Evolutionary conservation across 768 basidiomycete species (phyloP).

Genomic region (Bullera alba): DNA sequence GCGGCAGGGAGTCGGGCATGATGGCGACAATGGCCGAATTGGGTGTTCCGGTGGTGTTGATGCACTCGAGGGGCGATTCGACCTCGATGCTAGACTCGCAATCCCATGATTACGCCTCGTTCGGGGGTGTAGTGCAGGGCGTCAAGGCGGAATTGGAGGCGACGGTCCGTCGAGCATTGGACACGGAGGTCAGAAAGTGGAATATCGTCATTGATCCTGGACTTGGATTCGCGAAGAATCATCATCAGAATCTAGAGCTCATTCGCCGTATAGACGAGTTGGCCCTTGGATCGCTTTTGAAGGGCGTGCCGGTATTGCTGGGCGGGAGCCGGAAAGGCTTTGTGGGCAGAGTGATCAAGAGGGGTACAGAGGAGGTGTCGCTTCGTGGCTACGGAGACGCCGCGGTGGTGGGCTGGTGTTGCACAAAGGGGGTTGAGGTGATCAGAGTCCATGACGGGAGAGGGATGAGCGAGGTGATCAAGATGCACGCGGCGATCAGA

Average conservation of each 20-base stretch:
- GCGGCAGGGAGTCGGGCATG: conserved; percentile 60
- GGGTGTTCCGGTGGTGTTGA: conserved; percentile 74
- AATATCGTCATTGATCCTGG: conserved; percentile 85
- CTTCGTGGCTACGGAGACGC: conserved; percentile 75
- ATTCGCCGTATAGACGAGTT: conserved; percentile 53
- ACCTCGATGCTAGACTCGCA: conserved; percentile 61
- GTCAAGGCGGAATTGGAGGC: conserved; percentile 64
- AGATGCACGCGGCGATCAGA: conserved; percentile 58
- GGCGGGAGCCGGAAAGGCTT: conserved; percentile 81
- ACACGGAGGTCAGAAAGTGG: conserved; percentile 74
- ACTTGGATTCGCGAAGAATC: conserved; percentile 84
- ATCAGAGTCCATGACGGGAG: conserved; percentile 76
- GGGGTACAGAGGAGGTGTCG: conserved; percentile 50
- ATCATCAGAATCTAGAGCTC: conserved; percentile 65
- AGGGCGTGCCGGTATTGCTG: conserved; percentile 59
- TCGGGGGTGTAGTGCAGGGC: conserved; percentile 56
- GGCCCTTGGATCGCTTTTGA: conserved; percentile 43
- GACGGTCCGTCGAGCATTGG: conserved; percentile 19
- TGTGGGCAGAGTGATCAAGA: conserved; percentile 60
- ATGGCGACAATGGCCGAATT: conserved; percentile 58
- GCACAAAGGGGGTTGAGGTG: conserved; percentile 56
- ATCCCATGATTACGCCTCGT: conserved; percentile 48
- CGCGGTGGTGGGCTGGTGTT: conserved; percentile 60
- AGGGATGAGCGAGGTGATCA: conserved; percentile 67
- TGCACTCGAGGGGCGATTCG: conserved; percentile 89